A percentile compares a stretch with the other conserved stretches of the same genome.
Conservation (phyloP, 306 rosid species). For the Neltuma alba region DNA sequence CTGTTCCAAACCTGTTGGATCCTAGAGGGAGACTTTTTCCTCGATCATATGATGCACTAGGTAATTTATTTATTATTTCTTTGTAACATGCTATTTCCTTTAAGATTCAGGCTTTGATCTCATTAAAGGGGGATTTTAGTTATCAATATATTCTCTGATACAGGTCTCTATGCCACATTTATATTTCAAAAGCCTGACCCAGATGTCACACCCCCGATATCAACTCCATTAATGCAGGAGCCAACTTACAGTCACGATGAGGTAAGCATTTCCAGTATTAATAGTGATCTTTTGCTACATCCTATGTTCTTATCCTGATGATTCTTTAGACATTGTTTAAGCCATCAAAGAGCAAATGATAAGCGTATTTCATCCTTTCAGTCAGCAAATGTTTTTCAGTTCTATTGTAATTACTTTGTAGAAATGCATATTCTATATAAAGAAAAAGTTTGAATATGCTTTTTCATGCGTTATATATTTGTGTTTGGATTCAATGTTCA, state of each 20-base stretch:
- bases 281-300: neutral
- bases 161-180: conserved; percentile 90
- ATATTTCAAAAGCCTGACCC: conserved; percentile 98
- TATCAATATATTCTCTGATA: conserved; percentile 28
- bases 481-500: neutral
- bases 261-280: conserved; percentile 46
- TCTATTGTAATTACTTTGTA: neutral
- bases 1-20: conserved; percentile 77
- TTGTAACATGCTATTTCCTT: conserved; percentile 16
- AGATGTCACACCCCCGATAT: conserved; percentile 67
- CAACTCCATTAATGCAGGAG: conserved; percentile 67
- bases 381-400: conserved; percentile 1
- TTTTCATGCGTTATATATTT: neutral
- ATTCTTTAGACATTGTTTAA: conserved; percentile 18
- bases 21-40: conserved; percentile 93
- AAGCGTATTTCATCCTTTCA: neutral
- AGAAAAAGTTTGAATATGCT: neutral
- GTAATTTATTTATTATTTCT: conserved; percentile 48
- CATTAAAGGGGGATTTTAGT: neutral
- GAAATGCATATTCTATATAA: conserved; percentile 11
- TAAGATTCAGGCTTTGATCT: conserved; percentile 15
- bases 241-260: conserved; percentile 66
- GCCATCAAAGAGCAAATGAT: neutral
- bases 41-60: conserved; percentile 82
- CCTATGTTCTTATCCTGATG: conserved; percentile 5